Evolutionary conservation across 306 rosid species (phyloP).

Genomic region (Malus sylvestris): DNA sequence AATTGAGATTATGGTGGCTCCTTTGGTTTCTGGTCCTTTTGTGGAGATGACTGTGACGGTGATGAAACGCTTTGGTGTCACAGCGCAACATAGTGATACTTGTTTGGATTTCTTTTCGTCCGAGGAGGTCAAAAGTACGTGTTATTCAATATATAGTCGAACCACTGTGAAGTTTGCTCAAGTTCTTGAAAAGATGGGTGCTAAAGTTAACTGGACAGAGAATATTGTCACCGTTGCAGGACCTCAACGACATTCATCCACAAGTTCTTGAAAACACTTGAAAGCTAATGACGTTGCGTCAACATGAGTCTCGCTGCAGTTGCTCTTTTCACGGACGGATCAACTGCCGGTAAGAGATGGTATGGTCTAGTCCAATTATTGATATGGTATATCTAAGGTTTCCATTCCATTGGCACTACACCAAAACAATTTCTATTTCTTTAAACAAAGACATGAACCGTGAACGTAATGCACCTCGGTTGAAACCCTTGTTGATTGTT

Average conservation of each 20-base stretch:
- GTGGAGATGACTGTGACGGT: too few species aligned
- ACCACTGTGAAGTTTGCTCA: constrained; percentile 54
- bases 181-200: constrained; percentile 98
- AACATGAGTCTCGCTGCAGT: constrained; percentile 92
- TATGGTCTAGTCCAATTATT: constrained; percentile 22
- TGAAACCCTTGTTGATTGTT: neutral
- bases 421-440: too few species aligned
- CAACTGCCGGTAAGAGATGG: constrained; percentile 80
- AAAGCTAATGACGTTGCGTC: constrained; percentile 53
- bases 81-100: constrained; percentile 49
- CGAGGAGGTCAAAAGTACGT: constrained; percentile 92
- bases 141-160: constrained; percentile 10
- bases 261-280: constrained; percentile 40
- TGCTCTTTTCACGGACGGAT: constrained; percentile 10
- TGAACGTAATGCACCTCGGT: neutral
- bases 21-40: too few species aligned
- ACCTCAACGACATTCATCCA: constrained; percentile 60
- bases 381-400: too few species aligned
- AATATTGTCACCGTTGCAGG: constrained; percentile 84
- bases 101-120: constrained; percentile 75
- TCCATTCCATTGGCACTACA: too few species aligned
- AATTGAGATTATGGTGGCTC: too few species aligned
- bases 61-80: constrained; percentile 97
- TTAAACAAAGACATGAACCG: too few species aligned
- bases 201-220: constrained; percentile 91